Base-by-base conservation (phyloP, 1,139 yeast genomes). In the Candida neerlandica region DNA sequence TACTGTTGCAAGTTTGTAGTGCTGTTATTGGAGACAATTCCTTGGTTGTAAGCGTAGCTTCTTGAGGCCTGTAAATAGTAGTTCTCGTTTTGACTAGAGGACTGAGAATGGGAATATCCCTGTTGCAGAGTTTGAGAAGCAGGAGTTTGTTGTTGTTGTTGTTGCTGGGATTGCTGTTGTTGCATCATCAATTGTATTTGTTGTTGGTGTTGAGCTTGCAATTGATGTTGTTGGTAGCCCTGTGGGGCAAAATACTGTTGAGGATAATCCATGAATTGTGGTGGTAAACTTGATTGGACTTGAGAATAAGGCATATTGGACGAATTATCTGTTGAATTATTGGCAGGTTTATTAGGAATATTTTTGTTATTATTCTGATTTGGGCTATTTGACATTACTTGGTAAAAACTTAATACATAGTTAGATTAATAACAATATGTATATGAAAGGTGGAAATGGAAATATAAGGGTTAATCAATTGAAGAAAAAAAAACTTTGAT, bases 301-400 rank as follows among this genome's bases (percentile, higher is more conserved):
- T 46, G 45, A 10, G 49, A 34, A 43, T 30, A 34, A 14, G 46
- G 43, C 47, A 45, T 48, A 26, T 18, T 41, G n/a, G 38, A 27
- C 23, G 40, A 40, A 27, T 23, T 41, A 40, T 34, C 41, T 14
- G 19, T 21, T 21, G 30, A 43, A 16, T 19, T 33, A 37, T 34
- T 44, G 29, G 40, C 9, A 15, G 41, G n/a, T 11, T 47, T 39
- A 43, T 27, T 23, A 10, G 15, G 33, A 14, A 11, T 43, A 16
- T 45, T 44, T 30, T 14, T 18, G 26, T n/a, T 7, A 27, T 42
- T 48, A 40, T 27, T 43, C 34, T 23, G 47, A 23, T 43, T 44
- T n/a, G 21, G 45, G 43, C 44, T 50, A 50, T 50, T 44, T 44
- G 52, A 44, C 52, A 50, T 50, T 27, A 41, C 48, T 46, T 49